Base-by-base conservation (phyloP, 176 grass and related monocot genomes). In the Avena sativa region DNA sequence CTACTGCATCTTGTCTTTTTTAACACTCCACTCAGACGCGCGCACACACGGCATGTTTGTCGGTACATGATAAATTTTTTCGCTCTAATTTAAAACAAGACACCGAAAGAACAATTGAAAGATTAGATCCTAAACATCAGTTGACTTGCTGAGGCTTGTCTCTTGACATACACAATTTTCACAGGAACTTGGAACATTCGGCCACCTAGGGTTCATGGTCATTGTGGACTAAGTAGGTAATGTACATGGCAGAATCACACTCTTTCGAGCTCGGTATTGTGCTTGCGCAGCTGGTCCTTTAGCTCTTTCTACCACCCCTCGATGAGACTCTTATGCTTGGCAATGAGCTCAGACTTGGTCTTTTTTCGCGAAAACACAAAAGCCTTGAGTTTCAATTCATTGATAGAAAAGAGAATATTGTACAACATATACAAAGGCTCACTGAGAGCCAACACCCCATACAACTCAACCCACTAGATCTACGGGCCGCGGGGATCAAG, bases 281-380 rank as follows among this genome's bases (percentile, higher is more conserved):
- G 90, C 72, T 89, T 89, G 34, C 89, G 83, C 78, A 94, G 87
- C 87, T 96, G 97, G 52, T 91, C 94, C 48, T 94, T 93, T 25
- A 96, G 73, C 76, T 96, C 93, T 80, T 88, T 92, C 66, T 81
- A 82, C 93, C 93, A 98, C 48, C 69, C 89, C 82, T 93, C 86
- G 21, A 98, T 88, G 52, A 96, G 74, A 44, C 84, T 90, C 63
- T 88, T 89, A 78, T 98, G 84, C 82, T 93, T 95, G 28, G 79
- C 82, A 72, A 98, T 95, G 72, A 98, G 88, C 68, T 81, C 86
- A 30, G 92, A 84, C 83, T 95, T 98, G 30, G 56, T 89, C 83
- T 93, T 93, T 30, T 30, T 30, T 30, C 30, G 30, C 30, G 2
- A 30, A 30, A 30, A 30, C 30, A 1, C 30, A 30, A 30, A 30